phyloP scores from a whole-genome alignment of 306 rosid species.

The Ormosia emarginata region DNA sequence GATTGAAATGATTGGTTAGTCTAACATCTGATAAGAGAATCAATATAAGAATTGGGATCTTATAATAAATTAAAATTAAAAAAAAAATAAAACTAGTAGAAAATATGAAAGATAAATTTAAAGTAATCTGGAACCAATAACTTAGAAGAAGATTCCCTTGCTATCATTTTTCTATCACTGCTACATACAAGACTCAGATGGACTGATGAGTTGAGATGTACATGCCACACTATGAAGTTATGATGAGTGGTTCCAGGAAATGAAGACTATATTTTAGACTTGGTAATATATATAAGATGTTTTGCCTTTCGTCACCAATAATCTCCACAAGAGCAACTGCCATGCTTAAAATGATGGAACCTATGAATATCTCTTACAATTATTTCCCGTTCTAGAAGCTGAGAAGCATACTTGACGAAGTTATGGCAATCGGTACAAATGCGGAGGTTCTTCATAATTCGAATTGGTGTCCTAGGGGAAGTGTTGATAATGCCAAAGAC shows the following conservation, averaged over 20 bases:
- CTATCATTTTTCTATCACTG: background rate
- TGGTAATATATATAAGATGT: background rate
- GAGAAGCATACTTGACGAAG: conserved; percentile 68
- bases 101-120: background rate
- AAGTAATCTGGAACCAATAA: conserved; percentile 11
- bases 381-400: conserved; percentile 60
- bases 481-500: conserved; percentile 56
- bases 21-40: conserved; percentile 9
- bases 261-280: background rate
- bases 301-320: conserved; percentile 53
- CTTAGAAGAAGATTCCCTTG: background rate
- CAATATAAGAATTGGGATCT: background rate
- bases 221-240: conserved; percentile 9
- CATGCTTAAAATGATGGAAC: conserved; percentile 68
- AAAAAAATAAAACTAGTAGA: background rate
- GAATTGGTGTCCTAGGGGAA: conserved; percentile 45
- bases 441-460: conserved; percentile 70
- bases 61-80: background rate
- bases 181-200: background rate
- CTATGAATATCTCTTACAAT: conserved; percentile 66
- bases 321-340: conserved; percentile 73
- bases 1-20: conserved; percentile 11
- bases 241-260: conserved; percentile 6
- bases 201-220: conserved; percentile 4
- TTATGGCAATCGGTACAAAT: conserved; percentile 69